These are phyloP conservation scores for Venturia carpophila DNA, from an alignment of 2,329 filamentous ascomycete genomes.

Conservation along the genomic window DNA sequence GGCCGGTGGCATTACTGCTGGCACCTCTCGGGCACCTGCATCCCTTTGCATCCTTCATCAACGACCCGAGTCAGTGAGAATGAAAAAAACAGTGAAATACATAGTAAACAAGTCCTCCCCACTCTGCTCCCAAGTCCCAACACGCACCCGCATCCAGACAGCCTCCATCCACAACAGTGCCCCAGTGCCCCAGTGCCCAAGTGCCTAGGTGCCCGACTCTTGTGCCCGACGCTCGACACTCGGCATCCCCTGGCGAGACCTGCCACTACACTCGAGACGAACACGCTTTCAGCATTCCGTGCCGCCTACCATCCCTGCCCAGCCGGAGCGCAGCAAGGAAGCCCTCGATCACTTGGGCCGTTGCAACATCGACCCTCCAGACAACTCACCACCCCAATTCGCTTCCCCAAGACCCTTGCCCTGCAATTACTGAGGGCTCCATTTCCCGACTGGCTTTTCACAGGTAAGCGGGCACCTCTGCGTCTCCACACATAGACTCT, in stretches of 20 bases:
- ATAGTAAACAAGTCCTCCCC: too few relatives aligned
- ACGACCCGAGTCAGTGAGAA: too few relatives aligned
- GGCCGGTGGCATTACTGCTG: too few relatives aligned
- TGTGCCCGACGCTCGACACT: background rate
- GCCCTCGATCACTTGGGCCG: constrained; percentile 7
- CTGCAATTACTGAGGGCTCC: background rate
- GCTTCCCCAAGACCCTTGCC: background rate
- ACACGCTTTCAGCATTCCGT: background rate
- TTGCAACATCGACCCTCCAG: background rate
- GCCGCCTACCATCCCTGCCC: background rate
- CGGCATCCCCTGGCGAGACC: constrained; percentile 2
- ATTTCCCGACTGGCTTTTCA: background rate
- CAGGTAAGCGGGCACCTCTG: background rate
- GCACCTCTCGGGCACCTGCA: too few relatives aligned
- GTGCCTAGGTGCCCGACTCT: background rate
- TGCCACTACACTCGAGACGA: constrained; percentile 3
- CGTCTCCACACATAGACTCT: background rate
- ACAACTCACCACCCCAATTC: constrained; percentile 8
- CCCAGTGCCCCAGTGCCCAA: too few relatives aligned
- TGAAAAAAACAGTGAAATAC: too few relatives aligned
- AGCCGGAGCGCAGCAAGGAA: background rate
- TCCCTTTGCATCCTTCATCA: too few relatives aligned
- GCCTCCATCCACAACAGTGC: too few relatives aligned
- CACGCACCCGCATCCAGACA: too few relatives aligned
- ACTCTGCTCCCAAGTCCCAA: too few relatives aligned